phyloP scores from a whole-genome alignment of 148 eudicot species.

The Spergularia marina region DNA sequence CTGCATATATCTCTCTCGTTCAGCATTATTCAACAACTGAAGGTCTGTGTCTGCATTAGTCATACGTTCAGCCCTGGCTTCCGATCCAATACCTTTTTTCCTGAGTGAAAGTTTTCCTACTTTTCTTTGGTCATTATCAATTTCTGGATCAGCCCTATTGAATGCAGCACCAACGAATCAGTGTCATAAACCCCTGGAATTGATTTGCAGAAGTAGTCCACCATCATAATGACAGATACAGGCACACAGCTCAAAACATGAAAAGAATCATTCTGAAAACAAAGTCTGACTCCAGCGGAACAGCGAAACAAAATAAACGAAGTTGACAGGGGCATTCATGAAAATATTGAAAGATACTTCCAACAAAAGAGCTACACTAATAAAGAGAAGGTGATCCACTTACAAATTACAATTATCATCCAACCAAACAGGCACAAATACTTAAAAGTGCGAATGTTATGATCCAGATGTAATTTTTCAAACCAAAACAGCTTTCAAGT shows the following conservation, averaged over 20 bases:
- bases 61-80: constrained; percentile 80
- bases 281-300: not conserved
- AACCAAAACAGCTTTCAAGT: too few relatives aligned
- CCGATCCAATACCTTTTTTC: constrained; percentile 92
- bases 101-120: constrained; percentile 63
- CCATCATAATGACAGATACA: not conserved
- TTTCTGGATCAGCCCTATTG: constrained; percentile 59
- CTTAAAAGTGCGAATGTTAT: too few relatives aligned
- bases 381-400: not conserved
- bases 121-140: constrained; percentile 60
- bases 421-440: too few relatives aligned
- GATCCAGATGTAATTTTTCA: too few relatives aligned
- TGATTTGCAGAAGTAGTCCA: not conserved
- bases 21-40: constrained; percentile 60
- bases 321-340: not conserved
- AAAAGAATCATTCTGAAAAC: not conserved
- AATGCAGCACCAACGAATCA: constrained; percentile 20
- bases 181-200: not conserved
- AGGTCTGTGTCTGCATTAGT: constrained; percentile 78
- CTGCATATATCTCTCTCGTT: constrained; percentile 67
- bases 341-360: not conserved
- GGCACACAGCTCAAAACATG: constrained; percentile 2
- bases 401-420: too few relatives aligned
- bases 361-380: not conserved
- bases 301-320: constrained; percentile 6